A percentile compares a stretch with the other conserved stretches of the same genome.
Evolutionary conservation across 179 eudicot species (phyloP).

Genomic region (Actinidia chinensis): DNA sequence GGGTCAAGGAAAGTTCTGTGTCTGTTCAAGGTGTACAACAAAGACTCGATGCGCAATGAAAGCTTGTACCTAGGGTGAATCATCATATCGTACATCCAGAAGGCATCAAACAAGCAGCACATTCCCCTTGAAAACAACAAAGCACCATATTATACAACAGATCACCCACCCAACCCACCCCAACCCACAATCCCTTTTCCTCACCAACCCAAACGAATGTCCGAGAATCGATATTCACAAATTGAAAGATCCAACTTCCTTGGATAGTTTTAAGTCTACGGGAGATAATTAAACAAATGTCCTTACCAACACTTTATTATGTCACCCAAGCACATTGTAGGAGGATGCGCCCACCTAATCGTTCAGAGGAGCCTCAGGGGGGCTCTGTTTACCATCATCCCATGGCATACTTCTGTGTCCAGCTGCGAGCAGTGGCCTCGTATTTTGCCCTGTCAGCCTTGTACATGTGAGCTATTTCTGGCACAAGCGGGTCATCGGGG

Average conservation of each 20-base stretch:
- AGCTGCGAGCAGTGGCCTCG: constrained; percentile 26
- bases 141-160: background rate
- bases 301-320: constrained; percentile 15
- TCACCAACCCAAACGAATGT: background rate
- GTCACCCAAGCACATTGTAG: background rate
- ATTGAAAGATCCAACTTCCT: background rate
- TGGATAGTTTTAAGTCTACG: background rate
- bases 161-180: no score
- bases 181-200: background rate
- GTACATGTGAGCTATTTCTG: constrained; percentile 27
- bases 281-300: background rate
- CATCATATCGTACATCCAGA: background rate
- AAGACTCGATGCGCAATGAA: no score
- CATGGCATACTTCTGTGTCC: constrained; percentile 29
- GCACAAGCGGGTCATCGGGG: constrained; percentile 25
- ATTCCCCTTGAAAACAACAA: background rate
- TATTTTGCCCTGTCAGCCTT: constrained; percentile 22
- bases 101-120: background rate
- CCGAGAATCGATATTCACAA: constrained; percentile 17
- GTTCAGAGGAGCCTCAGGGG: background rate
- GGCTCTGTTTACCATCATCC: constrained; percentile 10
- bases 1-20: no score
- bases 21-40: no score
- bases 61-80: background rate
- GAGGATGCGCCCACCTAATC: background rate